Conservation (phyloP, 2,329 filamentous ascomycete species). For the Fusarium pseudograminearum region DNA sequence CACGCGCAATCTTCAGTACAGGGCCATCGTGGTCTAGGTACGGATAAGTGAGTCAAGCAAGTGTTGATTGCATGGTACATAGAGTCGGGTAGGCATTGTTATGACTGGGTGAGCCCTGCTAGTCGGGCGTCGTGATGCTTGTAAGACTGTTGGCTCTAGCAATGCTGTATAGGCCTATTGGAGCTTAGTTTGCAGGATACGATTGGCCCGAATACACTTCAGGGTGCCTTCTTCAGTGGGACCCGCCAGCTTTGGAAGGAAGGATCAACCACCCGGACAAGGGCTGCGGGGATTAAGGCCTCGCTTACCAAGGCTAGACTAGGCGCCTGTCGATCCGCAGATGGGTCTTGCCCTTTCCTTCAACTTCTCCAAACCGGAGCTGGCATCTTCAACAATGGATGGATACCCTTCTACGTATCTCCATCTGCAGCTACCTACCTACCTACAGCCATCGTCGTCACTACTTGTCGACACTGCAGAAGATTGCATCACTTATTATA, state of each 20-base stretch:
- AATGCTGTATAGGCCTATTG: not conserved
- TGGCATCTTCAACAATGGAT: not conserved
- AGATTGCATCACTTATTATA: not conserved
- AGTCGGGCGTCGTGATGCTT: conserved; percentile 21
- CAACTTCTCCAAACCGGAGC: not conserved
- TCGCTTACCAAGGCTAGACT: conserved; percentile 4
- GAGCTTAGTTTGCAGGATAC: not conserved
- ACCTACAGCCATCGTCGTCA: not conserved
- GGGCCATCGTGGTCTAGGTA: too few relatives aligned
- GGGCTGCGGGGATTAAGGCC: not conserved
- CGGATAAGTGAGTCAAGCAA: not conserved
- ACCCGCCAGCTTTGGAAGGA: not conserved
- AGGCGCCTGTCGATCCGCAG: conserved; percentile 1
- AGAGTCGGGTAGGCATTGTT: not conserved
- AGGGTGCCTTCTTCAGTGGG: conserved; percentile 14
- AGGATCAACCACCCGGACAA: not conserved
- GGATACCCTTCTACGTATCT: not conserved
- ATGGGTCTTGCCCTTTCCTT: not conserved
- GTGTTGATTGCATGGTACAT: not conserved
- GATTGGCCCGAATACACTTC: not conserved
- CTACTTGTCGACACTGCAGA: not conserved
- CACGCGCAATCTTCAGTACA: not conserved
- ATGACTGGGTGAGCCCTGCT: not conserved
- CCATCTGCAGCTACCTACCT: too few relatives aligned
- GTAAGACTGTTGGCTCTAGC: conserved; percentile 33